Conservation (phyloP, 2,329 filamentous ascomycete species). For the Penicillium palitans region DNA sequence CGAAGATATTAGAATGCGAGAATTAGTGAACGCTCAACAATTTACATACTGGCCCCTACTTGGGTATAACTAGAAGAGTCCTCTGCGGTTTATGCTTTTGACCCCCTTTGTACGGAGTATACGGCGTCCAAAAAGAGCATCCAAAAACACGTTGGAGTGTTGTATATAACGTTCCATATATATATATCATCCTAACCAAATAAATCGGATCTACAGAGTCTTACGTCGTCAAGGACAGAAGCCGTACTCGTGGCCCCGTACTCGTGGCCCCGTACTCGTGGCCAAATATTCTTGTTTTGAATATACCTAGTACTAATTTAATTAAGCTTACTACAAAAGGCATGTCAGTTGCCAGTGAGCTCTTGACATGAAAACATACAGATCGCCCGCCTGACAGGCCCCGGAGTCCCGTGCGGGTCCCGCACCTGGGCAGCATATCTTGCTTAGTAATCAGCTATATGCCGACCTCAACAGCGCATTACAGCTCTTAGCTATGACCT, state of each 20-base stretch:
- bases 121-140: not conserved
- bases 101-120: no score
- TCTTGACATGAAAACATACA: not conserved
- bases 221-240: not conserved
- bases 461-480: constrained; percentile 1
- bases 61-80: no score
- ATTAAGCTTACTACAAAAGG: not conserved
- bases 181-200: not conserved
- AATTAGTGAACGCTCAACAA: not conserved
- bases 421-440: not conserved
- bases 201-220: not conserved
- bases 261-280: not conserved
- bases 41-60: no score
- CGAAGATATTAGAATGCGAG: not conserved
- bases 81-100: no score
- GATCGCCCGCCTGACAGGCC: not conserved
- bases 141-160: not conserved
- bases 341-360: not conserved
- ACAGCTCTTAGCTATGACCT: not conserved
- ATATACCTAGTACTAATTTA: not conserved
- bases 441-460: constrained; percentile 8
- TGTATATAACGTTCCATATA: not conserved
- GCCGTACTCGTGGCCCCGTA: not conserved
- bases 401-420: not conserved
- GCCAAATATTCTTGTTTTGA: not conserved